Evolutionary conservation across 1,284 basidiomycete species (phyloP).

Genomic region (Ceratobasidium sp.): DNA sequence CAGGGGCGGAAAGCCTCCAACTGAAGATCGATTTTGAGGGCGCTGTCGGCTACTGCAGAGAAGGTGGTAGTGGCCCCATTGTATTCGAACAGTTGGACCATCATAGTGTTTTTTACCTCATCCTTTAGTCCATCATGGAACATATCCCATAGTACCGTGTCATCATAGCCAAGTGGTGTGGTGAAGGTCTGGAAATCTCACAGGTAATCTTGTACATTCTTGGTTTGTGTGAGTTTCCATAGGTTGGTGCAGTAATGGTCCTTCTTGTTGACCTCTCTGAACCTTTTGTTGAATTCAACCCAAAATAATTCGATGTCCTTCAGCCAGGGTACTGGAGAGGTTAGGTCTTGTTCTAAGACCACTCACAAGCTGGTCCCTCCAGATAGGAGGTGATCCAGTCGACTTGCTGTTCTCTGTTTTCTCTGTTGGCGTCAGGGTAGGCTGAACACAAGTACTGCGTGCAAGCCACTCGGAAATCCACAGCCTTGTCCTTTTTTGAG

Average conservation of each 20-base stretch:
- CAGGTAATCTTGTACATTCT: conserved; percentile 10
- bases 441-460: neutral
- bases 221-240: neutral
- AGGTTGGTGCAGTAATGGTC: neutral
- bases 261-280: neutral
- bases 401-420: neutral
- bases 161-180: neutral
- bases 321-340: neutral
- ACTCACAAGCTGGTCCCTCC: neutral
- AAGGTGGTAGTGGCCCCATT: neutral
- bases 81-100: neutral
- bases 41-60: neutral
- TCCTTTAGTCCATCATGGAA: conserved; percentile 8
- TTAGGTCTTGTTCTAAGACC: neutral
- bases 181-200: neutral
- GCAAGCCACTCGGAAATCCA: neutral
- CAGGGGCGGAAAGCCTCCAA: neutral
- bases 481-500: neutral
- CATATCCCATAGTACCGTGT: neutral
- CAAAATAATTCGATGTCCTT: conserved; percentile 10
- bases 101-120: neutral
- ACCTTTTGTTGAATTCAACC: neutral
- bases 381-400: neutral
- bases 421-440: neutral
- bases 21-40: neutral